These are phyloP conservation scores for Botrytis deweyae DNA, from an alignment of 2,329 filamentous ascomycete species.

Conservation along the genomic window DNA sequence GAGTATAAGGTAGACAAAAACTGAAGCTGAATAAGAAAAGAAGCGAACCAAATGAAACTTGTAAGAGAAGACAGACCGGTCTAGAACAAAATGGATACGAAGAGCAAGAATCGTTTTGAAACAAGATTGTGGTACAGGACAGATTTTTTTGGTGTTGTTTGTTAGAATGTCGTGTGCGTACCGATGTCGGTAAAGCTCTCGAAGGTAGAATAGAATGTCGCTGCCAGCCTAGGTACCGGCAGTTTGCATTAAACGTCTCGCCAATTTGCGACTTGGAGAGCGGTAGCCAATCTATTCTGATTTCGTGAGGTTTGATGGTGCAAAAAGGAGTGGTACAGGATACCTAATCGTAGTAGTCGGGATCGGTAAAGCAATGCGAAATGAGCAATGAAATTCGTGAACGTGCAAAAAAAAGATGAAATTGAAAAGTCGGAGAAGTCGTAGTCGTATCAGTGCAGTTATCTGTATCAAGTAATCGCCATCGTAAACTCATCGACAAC, in stretches of 20 bases:
- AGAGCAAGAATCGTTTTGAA: background rate
- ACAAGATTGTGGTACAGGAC: constrained; percentile 4
- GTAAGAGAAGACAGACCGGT: background rate
- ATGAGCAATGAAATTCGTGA: constrained; percentile 12
- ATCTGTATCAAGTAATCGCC: background rate
- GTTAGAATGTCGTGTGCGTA: background rate
- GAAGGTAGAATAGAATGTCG: background rate
- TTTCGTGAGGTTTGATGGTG: background rate
- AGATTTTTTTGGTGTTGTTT: background rate
- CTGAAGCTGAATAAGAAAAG: background rate
- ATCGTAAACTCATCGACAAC: background rate
- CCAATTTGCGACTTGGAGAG: background rate
- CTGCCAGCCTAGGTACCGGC: background rate
- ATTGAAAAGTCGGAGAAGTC: background rate
- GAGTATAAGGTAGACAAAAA: background rate
- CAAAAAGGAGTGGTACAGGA: background rate
- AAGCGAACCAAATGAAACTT: background rate
- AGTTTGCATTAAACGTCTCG: background rate
- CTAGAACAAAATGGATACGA: constrained; percentile 5
- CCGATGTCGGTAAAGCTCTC: background rate
- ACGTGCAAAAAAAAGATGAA: background rate
- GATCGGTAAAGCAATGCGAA: background rate
- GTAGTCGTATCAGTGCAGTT: background rate
- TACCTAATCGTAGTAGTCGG: background rate
- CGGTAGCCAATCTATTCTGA: background rate